These are phyloP conservation scores for Candida boleticola DNA, from an alignment of 805 yeast species.

Conservation along the genomic window DNA sequence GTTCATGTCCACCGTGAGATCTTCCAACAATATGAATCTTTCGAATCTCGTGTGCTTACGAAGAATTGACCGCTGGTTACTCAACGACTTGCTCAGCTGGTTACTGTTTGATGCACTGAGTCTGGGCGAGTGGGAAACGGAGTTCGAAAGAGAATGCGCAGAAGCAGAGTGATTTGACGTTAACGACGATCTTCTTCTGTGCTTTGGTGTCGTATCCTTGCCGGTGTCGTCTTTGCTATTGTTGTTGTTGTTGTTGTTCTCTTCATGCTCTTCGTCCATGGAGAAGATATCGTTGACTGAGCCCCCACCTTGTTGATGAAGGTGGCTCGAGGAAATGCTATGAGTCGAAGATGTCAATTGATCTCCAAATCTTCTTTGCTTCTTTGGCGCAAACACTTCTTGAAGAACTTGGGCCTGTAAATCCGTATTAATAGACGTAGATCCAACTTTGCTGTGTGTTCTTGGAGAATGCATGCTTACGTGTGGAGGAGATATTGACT, in stretches of 20 bases:
- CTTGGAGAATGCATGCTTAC: constrained; percentile 7
- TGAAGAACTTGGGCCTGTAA: constrained; percentile 37
- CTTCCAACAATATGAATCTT: constrained; percentile 85
- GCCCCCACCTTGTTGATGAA: not conserved
- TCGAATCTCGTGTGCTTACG: constrained; percentile 59
- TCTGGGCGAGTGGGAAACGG: not conserved
- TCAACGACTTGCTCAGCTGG: not conserved
- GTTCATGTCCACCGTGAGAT: constrained; percentile 76
- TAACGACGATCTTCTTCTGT: constrained; percentile 10
- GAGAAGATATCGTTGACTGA: constrained; percentile 37
- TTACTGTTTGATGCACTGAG: not conserved
- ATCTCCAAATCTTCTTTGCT: constrained; percentile 2
- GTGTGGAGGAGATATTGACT: constrained; percentile 1
- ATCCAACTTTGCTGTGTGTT: constrained; percentile 20
- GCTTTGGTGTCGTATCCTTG: constrained; percentile 9
- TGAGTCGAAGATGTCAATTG: too few species aligned
- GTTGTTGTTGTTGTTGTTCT: not conserved
- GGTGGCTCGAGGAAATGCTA: not conserved
- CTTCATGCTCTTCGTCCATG: constrained; percentile 40
- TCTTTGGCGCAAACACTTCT: constrained; percentile 33
- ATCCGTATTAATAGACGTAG: constrained; percentile 37
- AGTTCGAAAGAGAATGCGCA: not conserved
- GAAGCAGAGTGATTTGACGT: not conserved
- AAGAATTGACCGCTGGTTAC: constrained; percentile 15
- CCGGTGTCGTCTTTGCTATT: constrained; percentile 3